These are phyloP conservation scores for Pezicula rhizophila DNA, from an alignment of 2,329 filamentous ascomycete genomes.

Conservation along the genomic window DNA sequence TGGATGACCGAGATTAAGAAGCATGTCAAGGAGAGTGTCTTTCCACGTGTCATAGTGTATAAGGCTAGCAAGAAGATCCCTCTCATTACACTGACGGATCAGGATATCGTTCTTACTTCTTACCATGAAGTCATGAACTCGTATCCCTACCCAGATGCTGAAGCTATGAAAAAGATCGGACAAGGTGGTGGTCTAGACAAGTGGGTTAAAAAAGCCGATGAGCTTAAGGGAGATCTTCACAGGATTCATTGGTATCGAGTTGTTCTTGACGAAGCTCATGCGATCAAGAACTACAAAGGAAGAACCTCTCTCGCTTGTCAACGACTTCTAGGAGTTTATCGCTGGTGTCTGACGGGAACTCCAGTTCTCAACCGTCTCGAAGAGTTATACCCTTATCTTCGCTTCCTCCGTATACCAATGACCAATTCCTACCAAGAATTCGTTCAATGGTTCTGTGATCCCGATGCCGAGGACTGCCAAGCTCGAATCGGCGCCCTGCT, in stretches of 20 bases:
- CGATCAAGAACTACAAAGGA: slow-evolving; percentile 43
- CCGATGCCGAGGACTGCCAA: slow-evolving; percentile 13
- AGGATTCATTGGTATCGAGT: slow-evolving; percentile 41
- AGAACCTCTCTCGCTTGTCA: slow-evolving; percentile 39
- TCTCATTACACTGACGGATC: slow-evolving; percentile 8
- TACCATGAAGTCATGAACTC: slow-evolving; percentile 38
- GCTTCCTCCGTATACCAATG: slow-evolving; percentile 17
- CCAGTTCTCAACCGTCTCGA: slow-evolving; percentile 24
- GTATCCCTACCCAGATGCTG: slow-evolving; percentile 89
- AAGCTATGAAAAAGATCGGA: slow-evolving; percentile 77
- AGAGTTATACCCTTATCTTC: slow-evolving; percentile 27
- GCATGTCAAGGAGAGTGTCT: slow-evolving; percentile 12
- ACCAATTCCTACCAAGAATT: not conserved
- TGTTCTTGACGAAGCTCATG: slow-evolving; percentile 51
- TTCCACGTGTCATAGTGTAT: slow-evolving; percentile 20
- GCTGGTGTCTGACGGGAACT: slow-evolving; percentile 28
- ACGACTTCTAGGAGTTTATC: slow-evolving; percentile 22
- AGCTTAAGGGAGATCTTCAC: slow-evolving; percentile 32
- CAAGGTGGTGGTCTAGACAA: slow-evolving; percentile 19
- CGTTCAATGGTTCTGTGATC: slow-evolving; percentile 21
- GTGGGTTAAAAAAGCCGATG: slow-evolving; percentile 27
- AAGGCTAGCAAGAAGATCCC: slow-evolving; percentile 7
- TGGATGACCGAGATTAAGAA: slow-evolving; percentile 23
- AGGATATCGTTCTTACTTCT: slow-evolving; percentile 23
- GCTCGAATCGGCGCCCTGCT: slow-evolving; percentile 19